Evolutionary conservation across 2,329 filamentous ascomycete genomes (phyloP), one percentile per base, ranked within the genome.

Genomic region (Cercospora sojina): DNA sequence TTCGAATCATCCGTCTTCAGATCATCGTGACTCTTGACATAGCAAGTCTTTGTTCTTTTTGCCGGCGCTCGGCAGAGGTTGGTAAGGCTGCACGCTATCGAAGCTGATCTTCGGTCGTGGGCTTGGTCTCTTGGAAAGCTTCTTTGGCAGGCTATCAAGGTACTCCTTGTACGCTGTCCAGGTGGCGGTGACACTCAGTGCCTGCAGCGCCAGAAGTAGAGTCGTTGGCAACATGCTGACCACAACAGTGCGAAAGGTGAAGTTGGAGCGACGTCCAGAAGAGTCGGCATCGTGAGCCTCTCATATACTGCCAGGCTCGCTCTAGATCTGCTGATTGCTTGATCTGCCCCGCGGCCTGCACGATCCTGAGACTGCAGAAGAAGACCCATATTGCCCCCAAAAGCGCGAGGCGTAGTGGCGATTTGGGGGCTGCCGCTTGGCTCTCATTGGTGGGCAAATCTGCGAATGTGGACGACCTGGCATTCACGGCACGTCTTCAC

Each of bases 1-100:
- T 78, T 66, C 47, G 83, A 83, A 69, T 87, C 85, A 59, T 87
- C 85, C 9, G 75, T 78, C 41, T 77, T 77, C 49, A 77, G 70
- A 29, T 80, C 79, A 38, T 77, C 71, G 64, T 77, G 76, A 35
- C 75, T 77, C 38, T 78, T 70, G 27, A 82, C 78, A 20, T 71
- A 73, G 68, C 80, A 83, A 5, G 74, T 77, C 69, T 76, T 79
- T 25, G 71, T 76, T 29, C 80, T 73, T 7, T 7, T 70, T 41
- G 5, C 78, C 75, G 25, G 79, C 79, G 5, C 65, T n/a, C 3
- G 77, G 76, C 0, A 27, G 20, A 18, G 79, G 78, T 31, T 77
- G 73, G 43, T 79, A 73, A 5, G 80, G 80, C 53, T 57, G 27
- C 10, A 57, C 31, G 29, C 53, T 20, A 8, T 70, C 68, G 41